Evolutionary conservation across 2,329 filamentous ascomycete species (phyloP), one percentile per base, ranked within the genome.

Genomic region (Clarireedia homoeocarpa): DNA sequence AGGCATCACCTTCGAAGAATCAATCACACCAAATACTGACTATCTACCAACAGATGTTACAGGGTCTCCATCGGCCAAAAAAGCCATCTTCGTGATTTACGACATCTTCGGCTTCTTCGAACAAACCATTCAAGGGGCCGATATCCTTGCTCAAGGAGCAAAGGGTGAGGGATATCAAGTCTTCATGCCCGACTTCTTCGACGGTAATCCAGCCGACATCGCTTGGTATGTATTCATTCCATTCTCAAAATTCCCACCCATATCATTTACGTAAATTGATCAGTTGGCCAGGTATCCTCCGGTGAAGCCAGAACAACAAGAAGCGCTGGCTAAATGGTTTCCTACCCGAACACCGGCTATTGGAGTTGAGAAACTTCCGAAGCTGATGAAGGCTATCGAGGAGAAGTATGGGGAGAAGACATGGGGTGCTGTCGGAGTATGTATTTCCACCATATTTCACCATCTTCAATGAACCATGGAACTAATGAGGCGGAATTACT

Each of bases 121-220:
- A 38, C 85, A 88, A 72, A 86, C 84, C 10, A 63, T 87, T 7
- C 84, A 88, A 69, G 86, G 85, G 27, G 82, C 82, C 61, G 85
- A 89, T 64, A 86, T 81, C 60, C 73, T 86, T 14, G 76, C 80
- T 47, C 73, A 72, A 51, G 74, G 75, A 59, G 56, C 58, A 45
- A 49, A 55, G 34, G 49, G 53, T 2, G 75, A 78, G 65, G 75
- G 78, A 65, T 94, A 94, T 77, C 84, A 84, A 65, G 87, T 96
- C 64, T 90, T 91, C 73, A 91, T 96, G 62, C 91, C 91, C 26
- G 91, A 96, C 73, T 92, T 89, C 79, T 95, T 96, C 76, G 80
- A 87, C 57, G 90, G 88, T 69, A 39, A 49, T 7, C 60, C 61
- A 48, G 66, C 6, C 52, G 17, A 81, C 76, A 53, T 77, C 80